Conservation (phyloP, 2,329 filamentous ascomycete genomes). For the Lizonia empirigonia region DNA sequence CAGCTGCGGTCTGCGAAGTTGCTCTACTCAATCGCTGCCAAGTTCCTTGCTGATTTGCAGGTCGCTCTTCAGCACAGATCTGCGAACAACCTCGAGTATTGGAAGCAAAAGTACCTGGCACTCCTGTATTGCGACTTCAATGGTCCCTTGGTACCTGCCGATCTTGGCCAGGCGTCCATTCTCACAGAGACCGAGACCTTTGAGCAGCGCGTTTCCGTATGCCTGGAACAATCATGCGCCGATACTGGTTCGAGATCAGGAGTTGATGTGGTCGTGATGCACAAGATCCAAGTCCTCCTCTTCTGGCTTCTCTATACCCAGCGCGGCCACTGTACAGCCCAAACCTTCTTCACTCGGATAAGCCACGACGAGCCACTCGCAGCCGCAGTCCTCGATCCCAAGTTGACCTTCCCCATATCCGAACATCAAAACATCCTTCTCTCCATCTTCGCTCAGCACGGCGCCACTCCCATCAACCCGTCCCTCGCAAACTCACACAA, state of each 20-base stretch:
- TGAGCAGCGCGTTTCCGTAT: constrained; percentile 15
- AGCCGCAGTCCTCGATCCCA: constrained; percentile 23
- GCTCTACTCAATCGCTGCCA: constrained; percentile 32
- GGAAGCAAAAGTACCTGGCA: constrained; percentile 37
- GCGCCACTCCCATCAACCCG: constrained; percentile 15
- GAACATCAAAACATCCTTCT: constrained; percentile 24
- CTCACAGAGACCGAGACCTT: constrained; percentile 22
- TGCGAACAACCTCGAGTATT: constrained; percentile 7
- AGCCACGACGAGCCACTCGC: constrained; percentile 29
- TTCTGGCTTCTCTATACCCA: constrained; percentile 43
- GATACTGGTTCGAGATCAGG: neutral
- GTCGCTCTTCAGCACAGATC: neutral
- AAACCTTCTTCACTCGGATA: constrained; percentile 39
- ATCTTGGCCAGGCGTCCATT: constrained; percentile 21
- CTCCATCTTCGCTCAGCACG: constrained; percentile 33
- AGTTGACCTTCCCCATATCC: constrained; percentile 20
- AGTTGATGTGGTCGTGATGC: constrained; percentile 16
- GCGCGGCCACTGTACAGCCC: constrained; percentile 34
- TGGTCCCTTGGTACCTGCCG: constrained; percentile 27
- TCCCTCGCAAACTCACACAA: constrained; percentile 10
- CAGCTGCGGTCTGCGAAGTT: constrained; percentile 27
- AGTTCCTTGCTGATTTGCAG: constrained; percentile 33
- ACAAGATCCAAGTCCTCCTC: constrained; percentile 37
- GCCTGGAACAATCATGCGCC: neutral
- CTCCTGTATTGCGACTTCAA: constrained; percentile 41